phyloP scores from a whole-genome alignment of 176 grass and related monocot genomes.

The Eragrostis nindensis region DNA sequence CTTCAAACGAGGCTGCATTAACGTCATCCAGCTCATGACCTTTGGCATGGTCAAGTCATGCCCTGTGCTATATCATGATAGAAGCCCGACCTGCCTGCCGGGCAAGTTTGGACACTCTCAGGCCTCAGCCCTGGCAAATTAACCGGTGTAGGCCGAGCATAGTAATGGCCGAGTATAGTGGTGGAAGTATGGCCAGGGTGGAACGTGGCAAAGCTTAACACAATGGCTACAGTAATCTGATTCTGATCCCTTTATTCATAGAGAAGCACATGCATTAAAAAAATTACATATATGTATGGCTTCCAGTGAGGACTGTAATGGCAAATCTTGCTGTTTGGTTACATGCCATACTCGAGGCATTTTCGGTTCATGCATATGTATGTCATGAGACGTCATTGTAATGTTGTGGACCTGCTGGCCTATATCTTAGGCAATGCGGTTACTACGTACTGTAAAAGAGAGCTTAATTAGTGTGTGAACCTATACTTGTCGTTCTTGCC shows the following conservation, averaged over 20 bases:
- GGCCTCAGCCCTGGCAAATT: not conserved
- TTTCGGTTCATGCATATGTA: conserved; percentile 22
- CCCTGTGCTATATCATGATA: not conserved
- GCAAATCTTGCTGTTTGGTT: conserved; percentile 24
- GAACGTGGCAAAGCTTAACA: too few species aligned
- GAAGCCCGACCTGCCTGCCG: not conserved
- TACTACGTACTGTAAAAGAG: conserved; percentile 34
- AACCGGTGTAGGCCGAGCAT: not conserved
- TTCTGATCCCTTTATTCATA: too few species aligned
- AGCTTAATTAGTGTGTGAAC: conserved; percentile 31
- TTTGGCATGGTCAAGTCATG: not conserved
- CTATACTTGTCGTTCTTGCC: conserved; percentile 50
- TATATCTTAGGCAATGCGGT: conserved; percentile 27
- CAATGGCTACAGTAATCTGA: too few species aligned
- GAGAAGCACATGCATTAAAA: conserved; percentile 1
- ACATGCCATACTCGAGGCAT: not conserved
- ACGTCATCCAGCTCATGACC: not conserved
- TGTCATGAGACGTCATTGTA: conserved; percentile 42
- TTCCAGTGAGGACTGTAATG: conserved; percentile 11
- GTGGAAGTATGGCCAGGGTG: conserved; percentile 8
- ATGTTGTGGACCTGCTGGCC: conserved; percentile 2
- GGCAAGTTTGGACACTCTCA: not conserved
- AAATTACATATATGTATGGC: not conserved
- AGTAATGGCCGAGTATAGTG: conserved; percentile 14
- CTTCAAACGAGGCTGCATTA: too few species aligned